A percentile compares a stretch with the other conserved stretches of the same genome.
Evolutionary conservation across 1,284 basidiomycete species (phyloP).

Genomic region (Leccinum ambiguum): DNA sequence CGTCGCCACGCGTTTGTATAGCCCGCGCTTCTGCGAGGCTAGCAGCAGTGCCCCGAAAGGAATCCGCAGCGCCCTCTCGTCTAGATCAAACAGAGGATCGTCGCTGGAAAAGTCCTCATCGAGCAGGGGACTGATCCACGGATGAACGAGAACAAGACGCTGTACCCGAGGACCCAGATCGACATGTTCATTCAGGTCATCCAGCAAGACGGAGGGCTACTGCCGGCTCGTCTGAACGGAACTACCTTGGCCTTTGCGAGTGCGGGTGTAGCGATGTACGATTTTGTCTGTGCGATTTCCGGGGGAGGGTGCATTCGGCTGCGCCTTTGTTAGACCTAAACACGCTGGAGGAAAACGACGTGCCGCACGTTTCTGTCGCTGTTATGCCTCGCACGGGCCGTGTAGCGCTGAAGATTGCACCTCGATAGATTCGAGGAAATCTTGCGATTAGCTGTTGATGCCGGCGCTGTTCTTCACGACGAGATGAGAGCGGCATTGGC

Average conservation of each 20-base stretch:
- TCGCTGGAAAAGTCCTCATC: no score
- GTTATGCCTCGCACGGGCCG: slow-evolving; percentile 82
- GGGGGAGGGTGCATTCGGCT: no score
- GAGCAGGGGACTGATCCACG: no score
- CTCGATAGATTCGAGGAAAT: slow-evolving; percentile 93
- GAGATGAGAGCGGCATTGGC: slow-evolving; percentile 84
- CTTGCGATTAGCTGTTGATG: slow-evolving; percentile 77
- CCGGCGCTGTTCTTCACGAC: slow-evolving; percentile 72
- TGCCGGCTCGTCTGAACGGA: slow-evolving; percentile 95
- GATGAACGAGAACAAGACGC: no score
- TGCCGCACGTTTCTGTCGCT: slow-evolving; percentile 87
- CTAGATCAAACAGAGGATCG: no score
- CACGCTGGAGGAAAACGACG: slow-evolving; percentile 82
- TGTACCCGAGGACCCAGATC: slow-evolving; percentile 91
- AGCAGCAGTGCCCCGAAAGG: no score
- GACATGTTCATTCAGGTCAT: slow-evolving; percentile 92
- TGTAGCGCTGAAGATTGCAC: slow-evolving; percentile 84
- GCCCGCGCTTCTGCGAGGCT: no score
- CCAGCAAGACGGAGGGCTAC: slow-evolving; percentile 89
- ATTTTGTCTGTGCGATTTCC: slow-evolving; percentile 88
- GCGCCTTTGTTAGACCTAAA: no score
- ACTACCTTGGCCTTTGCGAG: slow-evolving; percentile 90
- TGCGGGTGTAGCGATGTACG: slow-evolving; percentile 88
- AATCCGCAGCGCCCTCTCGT: no score
- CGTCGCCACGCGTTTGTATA: no score